These are phyloP conservation scores for Dacryopinax spathularia DNA, from an alignment of 768 basidiomycete genomes.

Conservation along the genomic window DNA sequence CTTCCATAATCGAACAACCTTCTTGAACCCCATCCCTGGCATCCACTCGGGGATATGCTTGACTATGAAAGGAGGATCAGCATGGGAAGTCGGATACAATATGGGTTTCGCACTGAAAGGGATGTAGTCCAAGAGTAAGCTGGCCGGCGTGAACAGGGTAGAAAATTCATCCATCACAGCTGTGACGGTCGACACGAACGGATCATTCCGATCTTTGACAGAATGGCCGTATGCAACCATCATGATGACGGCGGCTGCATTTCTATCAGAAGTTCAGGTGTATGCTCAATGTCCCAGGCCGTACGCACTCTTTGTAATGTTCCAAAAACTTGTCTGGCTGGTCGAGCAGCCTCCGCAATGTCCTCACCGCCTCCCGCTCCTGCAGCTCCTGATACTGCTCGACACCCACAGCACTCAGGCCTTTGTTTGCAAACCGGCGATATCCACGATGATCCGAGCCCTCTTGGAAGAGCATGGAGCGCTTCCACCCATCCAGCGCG, in stretches of 20 bases:
- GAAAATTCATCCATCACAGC: conserved; percentile 19
- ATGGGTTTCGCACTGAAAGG: conserved; percentile 19
- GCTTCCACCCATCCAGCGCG: background rate
- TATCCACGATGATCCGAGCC: background rate
- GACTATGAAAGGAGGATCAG: background rate
- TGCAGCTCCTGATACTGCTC: background rate
- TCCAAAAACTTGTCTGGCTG: background rate
- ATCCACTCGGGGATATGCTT: conserved; percentile 15
- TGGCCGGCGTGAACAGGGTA: conserved; percentile 20
- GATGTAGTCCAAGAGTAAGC: conserved; percentile 23
- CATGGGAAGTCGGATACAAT: background rate
- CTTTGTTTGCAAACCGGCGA: background rate
- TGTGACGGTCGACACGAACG: conserved; percentile 26
- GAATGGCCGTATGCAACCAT: conserved; percentile 30
- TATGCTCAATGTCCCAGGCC: background rate
- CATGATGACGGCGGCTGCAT: conserved; percentile 13
- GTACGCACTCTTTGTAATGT: background rate
- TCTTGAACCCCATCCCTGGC: conserved; percentile 27
- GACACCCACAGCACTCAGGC: background rate
- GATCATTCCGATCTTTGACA: conserved; percentile 20
- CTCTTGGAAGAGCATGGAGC: background rate
- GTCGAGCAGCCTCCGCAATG: background rate
- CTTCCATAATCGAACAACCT: conserved; percentile 22
- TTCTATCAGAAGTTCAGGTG: background rate
- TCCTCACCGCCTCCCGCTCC: background rate